Evolutionary conservation across 2,329 filamentous ascomycete species (phyloP).

Genomic region (Calonectria honghensis): DNA sequence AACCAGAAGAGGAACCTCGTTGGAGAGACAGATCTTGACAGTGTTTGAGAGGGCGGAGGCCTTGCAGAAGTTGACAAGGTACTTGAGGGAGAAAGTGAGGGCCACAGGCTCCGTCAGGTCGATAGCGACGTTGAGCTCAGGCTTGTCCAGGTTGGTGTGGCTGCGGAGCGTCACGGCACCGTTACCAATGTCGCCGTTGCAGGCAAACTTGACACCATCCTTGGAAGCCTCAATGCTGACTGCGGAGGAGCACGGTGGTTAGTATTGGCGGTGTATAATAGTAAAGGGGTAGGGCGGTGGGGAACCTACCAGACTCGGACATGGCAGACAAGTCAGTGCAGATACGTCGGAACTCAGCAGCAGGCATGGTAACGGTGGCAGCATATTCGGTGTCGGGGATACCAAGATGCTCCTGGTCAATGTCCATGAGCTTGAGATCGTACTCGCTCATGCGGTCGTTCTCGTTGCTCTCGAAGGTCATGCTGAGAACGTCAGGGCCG

Average conservation of each 20-base stretch:
- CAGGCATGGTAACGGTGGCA: conserved; percentile 91
- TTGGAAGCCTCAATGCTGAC: conserved; percentile 97
- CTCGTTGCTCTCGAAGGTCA: conserved; percentile 93
- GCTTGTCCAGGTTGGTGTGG: conserved; percentile 92
- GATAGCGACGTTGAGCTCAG: conserved; percentile 89
- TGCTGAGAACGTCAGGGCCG: conserved; percentile 94
- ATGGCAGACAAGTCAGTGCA: conserved; percentile 93
- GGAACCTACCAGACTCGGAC: conserved; percentile 90
- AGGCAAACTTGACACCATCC: conserved; percentile 96
- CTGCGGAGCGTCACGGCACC: conserved; percentile 93
- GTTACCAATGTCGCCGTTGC: conserved; percentile 95
- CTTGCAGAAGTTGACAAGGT: conserved; percentile 99
- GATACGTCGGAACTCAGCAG: conserved; percentile 93
- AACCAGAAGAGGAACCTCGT: conserved; percentile 95
- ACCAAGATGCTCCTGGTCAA: conserved; percentile 99
- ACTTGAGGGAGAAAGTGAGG: conserved; percentile 98
- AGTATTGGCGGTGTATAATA: conserved; percentile 23
- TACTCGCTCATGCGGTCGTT: conserved; percentile 98
- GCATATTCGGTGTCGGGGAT: conserved; percentile 99
- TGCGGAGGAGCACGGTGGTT: conserved; percentile 60
- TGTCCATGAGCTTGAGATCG: conserved; percentile 99
- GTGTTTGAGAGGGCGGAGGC: conserved; percentile 86
- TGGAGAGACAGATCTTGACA: conserved; percentile 95
- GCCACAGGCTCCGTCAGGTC: conserved; percentile 93
- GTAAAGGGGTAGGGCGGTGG: neutral